A percentile compares a stretch with the other conserved stretches of the same genome.
Evolutionary conservation across 208 protist genomes (phyloP).

Genomic region (Trypanosoma caninum): DNA sequence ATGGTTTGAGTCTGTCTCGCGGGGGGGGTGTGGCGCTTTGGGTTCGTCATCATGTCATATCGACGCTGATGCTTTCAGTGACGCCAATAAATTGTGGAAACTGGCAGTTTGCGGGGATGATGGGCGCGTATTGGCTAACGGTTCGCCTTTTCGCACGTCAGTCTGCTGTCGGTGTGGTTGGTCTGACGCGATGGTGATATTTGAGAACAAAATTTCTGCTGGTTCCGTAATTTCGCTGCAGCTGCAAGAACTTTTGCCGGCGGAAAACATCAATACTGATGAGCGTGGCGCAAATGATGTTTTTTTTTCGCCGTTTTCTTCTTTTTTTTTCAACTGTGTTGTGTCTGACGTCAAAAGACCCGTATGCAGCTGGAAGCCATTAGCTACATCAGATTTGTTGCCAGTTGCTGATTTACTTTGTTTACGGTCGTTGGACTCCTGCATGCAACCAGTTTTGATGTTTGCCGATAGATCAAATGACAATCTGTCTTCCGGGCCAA

Average conservation of each 20-base stretch:
- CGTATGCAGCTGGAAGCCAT: conserved; percentile 7
- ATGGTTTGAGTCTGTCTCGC: neutral
- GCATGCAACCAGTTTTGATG: neutral
- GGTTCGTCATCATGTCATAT: neutral
- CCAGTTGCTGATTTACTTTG: conserved; percentile 9
- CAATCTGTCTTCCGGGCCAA: neutral
- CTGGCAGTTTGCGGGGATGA: conserved; percentile 11
- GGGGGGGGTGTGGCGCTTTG: neutral
- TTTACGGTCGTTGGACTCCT: neutral
- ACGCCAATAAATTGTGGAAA: neutral
- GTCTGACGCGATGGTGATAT: conserved; percentile 12
- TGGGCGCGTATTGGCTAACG: neutral
- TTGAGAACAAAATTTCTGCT: conserved; percentile 9
- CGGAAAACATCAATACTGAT: neutral
- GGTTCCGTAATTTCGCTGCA: conserved; percentile 11
- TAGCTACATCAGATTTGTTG: conserved; percentile 4
- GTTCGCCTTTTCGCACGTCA: conserved; percentile 9
- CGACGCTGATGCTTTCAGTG: neutral
- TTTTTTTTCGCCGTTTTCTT: neutral
- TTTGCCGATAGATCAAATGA: neutral
- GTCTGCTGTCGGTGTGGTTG: conserved; percentile 10
- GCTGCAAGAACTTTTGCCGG: conserved; percentile 3
- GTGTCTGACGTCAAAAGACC: too few species aligned
- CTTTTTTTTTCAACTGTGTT: too few species aligned
- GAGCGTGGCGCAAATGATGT: neutral